These are phyloP conservation scores for Scenedesmus sp. DNA, from an alignment of 163 green algal genomes.

Conservation along the genomic window DNA sequence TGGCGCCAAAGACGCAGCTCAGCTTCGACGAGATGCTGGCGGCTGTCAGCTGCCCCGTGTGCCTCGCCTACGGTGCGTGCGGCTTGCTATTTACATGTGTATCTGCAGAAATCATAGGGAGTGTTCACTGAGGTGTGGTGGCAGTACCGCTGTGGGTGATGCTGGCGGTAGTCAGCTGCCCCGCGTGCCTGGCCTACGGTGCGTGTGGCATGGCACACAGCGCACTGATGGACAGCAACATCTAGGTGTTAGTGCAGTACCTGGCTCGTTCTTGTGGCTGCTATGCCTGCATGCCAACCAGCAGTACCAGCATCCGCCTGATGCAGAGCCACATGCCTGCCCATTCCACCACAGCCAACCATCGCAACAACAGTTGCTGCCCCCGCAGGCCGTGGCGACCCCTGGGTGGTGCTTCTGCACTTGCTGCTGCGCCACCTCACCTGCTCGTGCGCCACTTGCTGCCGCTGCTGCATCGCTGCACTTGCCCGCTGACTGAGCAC, in stretches of 20 bases:
- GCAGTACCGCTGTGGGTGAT: no score
- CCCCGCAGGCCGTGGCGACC: constrained; percentile 18
- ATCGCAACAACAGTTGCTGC: no score
- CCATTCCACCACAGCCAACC: no score
- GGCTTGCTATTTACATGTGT: no score
- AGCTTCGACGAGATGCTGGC: constrained; percentile 69
- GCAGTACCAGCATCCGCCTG: no score
- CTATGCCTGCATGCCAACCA: no score
- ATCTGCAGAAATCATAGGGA: no score
- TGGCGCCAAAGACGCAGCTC: constrained; percentile 58
- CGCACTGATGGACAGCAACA: not conserved
- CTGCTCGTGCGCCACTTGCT: not conserved
- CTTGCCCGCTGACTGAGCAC: not conserved
- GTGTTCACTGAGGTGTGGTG: no score
- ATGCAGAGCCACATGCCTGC: no score
- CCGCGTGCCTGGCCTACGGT: constrained; percentile 32
- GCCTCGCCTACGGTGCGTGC: constrained; percentile 57
- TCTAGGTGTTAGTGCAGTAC: no score
- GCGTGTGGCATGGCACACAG: not conserved
- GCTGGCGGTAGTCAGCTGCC: not conserved
- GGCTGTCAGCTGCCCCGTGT: constrained; percentile 53
- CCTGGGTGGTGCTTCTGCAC: constrained; percentile 73
- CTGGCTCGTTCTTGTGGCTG: no score
- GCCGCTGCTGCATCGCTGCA: not conserved
- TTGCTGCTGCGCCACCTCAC: constrained; percentile 46